Evolutionary conservation across 805 yeast species (phyloP).

Genomic region (Saccharomycopsis malanga): DNA sequence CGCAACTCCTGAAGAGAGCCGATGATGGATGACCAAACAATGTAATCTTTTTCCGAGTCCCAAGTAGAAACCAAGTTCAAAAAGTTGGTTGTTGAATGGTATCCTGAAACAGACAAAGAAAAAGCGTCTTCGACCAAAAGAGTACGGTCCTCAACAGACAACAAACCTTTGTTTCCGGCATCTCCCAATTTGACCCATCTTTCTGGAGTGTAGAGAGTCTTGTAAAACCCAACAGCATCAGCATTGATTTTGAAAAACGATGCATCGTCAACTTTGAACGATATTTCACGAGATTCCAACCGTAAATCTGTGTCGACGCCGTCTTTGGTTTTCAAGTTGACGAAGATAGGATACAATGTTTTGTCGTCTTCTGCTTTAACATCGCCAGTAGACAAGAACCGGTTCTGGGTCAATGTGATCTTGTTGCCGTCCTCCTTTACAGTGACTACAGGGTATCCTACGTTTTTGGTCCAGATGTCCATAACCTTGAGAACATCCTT

Average conservation of each 20-base stretch:
- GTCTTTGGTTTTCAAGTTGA: slow-evolving; percentile 49
- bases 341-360: slow-evolving; percentile 61
- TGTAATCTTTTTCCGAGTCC: slow-evolving; percentile 53
- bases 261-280: slow-evolving; percentile 37
- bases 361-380: slow-evolving; percentile 68
- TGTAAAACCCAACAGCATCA: slow-evolving; percentile 67
- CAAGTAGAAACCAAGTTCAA: slow-evolving; percentile 53
- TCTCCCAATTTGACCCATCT: slow-evolving; percentile 65
- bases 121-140: slow-evolving; percentile 78
- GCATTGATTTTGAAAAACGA: slow-evolving; percentile 64
- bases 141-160: slow-evolving; percentile 70
- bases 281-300: slow-evolving; percentile 43
- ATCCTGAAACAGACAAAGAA: slow-evolving; percentile 64
- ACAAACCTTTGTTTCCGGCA: slow-evolving; percentile 37
- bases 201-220: slow-evolving; percentile 62
- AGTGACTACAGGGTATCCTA: slow-evolving; percentile 69
- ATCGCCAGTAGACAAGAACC: slow-evolving; percentile 73
- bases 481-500: slow-evolving; percentile 64
- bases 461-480: slow-evolving; percentile 75
- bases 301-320: slow-evolving; percentile 54
- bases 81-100: slow-evolving; percentile 53
- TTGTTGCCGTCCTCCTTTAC: slow-evolving; percentile 52
- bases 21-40: slow-evolving; percentile 60
- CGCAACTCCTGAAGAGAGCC: slow-evolving; percentile 42
- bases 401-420: slow-evolving; percentile 57